Conservation (phyloP, 2,329 filamentous ascomycete genomes). For the Magnaporthales sp. region DNA sequence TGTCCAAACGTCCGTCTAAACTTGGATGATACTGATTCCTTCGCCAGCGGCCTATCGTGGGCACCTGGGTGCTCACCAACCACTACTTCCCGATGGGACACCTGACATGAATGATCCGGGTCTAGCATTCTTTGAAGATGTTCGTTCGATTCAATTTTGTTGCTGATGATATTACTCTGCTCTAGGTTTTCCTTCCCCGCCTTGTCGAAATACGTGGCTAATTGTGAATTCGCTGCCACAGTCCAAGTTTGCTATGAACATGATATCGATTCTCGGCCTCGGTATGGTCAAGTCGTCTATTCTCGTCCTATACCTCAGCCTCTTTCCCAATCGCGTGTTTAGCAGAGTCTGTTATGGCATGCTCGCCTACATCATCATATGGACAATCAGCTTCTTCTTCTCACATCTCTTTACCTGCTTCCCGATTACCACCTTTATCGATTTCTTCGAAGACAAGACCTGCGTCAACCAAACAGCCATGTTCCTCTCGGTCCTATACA, state of each 20-base stretch:
- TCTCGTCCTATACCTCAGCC: not conserved
- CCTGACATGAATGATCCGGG: not conserved
- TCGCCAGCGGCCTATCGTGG: not conserved
- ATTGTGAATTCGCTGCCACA: not conserved
- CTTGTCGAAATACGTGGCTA: not conserved
- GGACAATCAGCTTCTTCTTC: not conserved
- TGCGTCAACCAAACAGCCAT: not conserved
- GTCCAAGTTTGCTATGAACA: not conserved
- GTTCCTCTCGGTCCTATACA: not conserved
- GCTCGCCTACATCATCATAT: not conserved
- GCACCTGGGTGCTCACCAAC: not conserved
- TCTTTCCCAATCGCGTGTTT: not conserved
- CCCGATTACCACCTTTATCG: not conserved
- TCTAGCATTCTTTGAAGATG: constrained; percentile 1
- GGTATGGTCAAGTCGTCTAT: not conserved
- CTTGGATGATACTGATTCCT: not conserved
- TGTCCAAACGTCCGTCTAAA: not conserved
- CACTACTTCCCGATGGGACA: not conserved
- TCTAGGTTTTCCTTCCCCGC: not conserved
- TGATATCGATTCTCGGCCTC: not conserved
- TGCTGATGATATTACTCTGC: too few relatives aligned
- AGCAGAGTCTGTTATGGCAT: not conserved
- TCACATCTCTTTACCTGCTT: not conserved
- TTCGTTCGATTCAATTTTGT: not conserved
- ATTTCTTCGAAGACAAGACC: not conserved